A percentile compares a stretch with the other conserved stretches of the same genome.
Conservation (phyloP, 257 asterid genomes). For the Scutellaria barbata region DNA sequence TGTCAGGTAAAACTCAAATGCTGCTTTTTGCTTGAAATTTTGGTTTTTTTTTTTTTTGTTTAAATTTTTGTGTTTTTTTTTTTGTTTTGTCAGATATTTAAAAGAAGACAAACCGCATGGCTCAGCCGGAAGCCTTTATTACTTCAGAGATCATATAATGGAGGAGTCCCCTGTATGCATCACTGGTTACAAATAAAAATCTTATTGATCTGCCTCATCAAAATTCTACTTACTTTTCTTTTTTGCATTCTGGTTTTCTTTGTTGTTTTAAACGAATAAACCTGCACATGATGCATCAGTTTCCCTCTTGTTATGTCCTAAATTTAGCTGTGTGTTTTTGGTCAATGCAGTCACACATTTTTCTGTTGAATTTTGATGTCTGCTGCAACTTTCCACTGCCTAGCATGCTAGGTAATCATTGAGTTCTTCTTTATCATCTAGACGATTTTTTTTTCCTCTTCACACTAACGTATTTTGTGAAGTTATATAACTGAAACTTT, state of each 20-base stretch:
- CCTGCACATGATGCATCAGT: neutral
- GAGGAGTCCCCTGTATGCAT: constrained; percentile 82
- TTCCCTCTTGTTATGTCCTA: constrained; percentile 16
- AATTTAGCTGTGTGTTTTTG: constrained; percentile 31
- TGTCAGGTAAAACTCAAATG: constrained; percentile 59
- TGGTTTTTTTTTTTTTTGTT: constrained; percentile 7
- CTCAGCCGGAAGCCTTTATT: constrained; percentile 82
- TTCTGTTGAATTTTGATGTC: constrained; percentile 78
- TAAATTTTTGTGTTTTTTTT: constrained; percentile 1
- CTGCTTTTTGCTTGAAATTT: constrained; percentile 29
- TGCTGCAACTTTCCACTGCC: constrained; percentile 85
- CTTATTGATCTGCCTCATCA: neutral
- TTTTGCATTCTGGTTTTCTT: constrained; percentile 3
- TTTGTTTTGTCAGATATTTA: constrained; percentile 58
- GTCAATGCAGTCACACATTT: constrained; percentile 68
- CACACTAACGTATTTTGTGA: constrained; percentile 18
- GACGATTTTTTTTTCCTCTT: constrained; percentile 1
- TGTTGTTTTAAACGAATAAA: neutral
- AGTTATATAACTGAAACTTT: constrained; percentile 24
- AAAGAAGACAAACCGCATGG: constrained; percentile 91
- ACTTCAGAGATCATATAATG: constrained; percentile 81
- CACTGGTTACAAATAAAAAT: constrained; percentile 9
- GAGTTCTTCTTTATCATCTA: constrained; percentile 1
- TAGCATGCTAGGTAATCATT: constrained; percentile 66
- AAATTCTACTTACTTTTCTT: neutral